Conservation (phyloP, 2,329 filamentous ascomycete species). For the Arthrobotrys conoides region DNA sequence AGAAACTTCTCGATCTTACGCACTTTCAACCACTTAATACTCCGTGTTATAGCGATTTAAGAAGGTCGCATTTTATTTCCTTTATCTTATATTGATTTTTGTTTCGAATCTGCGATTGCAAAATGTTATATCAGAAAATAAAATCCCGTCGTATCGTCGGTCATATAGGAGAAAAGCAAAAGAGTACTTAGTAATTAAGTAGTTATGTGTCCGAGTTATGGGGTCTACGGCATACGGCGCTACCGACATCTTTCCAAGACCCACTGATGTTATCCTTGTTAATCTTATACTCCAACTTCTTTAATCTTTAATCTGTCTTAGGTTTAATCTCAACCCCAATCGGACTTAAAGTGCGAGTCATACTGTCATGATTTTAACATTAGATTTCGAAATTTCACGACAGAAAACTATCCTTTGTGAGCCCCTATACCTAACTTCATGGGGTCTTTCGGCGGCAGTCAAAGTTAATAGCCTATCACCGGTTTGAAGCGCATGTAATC, state of each 20-base stretch:
- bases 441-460: background rate
- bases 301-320: background rate
- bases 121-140: background rate
- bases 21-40: slow-evolving; percentile 10
- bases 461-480: background rate
- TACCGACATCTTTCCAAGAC: background rate
- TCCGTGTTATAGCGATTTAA: slow-evolving; percentile 21
- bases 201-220: slow-evolving; percentile 1
- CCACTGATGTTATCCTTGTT: background rate
- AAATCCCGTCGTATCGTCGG: background rate
- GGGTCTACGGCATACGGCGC: slow-evolving; percentile 12
- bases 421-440: background rate
- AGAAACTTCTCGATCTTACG: background rate
- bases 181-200: too few relatives aligned
- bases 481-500: slow-evolving; percentile 6
- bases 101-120: slow-evolving; percentile 20
- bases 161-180: background rate
- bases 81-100: background rate
- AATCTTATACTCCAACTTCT: background rate
- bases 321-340: background rate
- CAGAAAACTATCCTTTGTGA: background rate
- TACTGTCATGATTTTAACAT: background rate
- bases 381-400: background rate
- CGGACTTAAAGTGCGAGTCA: background rate
- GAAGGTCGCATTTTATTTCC: slow-evolving; percentile 7